A percentile compares a stretch with the other conserved stretches of the same genome.
phyloP scores from a whole-genome alignment of 1,284 basidiomycete genomes.

The Malassezia arunalokei region DNA sequence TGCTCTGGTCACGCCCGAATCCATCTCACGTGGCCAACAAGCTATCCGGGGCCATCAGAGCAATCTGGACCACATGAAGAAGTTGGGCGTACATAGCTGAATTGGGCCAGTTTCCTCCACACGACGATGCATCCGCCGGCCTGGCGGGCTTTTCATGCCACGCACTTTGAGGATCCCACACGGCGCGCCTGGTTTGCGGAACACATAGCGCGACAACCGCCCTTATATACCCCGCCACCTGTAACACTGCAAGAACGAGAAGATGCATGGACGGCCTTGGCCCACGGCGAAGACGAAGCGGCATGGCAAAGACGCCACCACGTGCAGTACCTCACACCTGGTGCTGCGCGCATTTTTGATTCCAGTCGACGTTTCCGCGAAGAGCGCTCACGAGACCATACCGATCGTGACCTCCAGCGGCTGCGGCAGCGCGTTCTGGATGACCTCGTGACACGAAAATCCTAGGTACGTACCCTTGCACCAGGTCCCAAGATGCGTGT shows the following conservation, averaged over 20 bases:
- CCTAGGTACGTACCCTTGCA: neutral
- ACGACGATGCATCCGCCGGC: neutral
- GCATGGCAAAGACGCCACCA: conserved; percentile 13
- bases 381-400: neutral
- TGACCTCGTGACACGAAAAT: neutral
- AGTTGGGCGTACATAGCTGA: neutral
- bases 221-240: neutral
- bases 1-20: conserved; percentile 28
- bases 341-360: conserved; percentile 16
- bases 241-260: conserved; percentile 2
- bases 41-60: conserved; percentile 15
- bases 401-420: neutral
- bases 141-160: conserved; percentile 5
- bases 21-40: conserved; percentile 24
- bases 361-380: conserved; percentile 13
- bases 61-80: neutral
- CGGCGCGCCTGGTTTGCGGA: conserved; percentile 9
- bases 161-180: conserved; percentile 8
- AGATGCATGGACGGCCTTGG: conserved; percentile 7
- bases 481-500: conserved; percentile 11
- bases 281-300: conserved; percentile 1
- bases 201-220: neutral
- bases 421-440: conserved; percentile 10
- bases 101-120: neutral
- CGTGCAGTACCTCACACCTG: conserved; percentile 13